Base-by-base conservation (phyloP, 257 asterid species). In the Primulina eburnea region DNA sequence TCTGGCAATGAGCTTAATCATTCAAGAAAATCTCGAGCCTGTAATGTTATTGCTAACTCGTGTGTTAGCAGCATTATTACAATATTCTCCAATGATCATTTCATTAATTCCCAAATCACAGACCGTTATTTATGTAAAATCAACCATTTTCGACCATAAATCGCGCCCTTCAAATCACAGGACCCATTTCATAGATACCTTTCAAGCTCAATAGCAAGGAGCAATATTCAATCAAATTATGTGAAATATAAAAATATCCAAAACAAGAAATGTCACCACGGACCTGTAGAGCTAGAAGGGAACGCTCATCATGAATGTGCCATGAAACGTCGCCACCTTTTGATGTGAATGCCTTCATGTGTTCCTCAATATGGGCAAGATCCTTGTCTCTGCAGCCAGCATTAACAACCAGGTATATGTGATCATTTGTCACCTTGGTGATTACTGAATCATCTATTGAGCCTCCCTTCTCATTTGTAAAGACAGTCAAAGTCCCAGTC, bases 301-400 rank as follows among this genome's bases (percentile, higher is more conserved):
- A 88, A 2, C 97, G 77, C 68, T 91, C 99, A 24, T 94, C 99
- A 53, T 94, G 99, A 73, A 94, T 94, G 78, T 94, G 97, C 99
- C 97, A 94, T 26, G 97, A 89, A 70, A 94, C 97, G 73, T 86
- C 93, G 10, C 97, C 99, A 65, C 99, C 99, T 77, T 89, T 89
- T 18, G 97, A 79, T 28, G 81, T 86, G 79, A 85, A 94, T 7
- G 95, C 84, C 75, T 89, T 94, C 99, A 94, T 91, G 76, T 94
- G 99, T 74, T 82, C 95, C 82, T 94, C 99, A 68, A 94, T 94
- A 82, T 91, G 99, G 11, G 99, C 95, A 78, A 91, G 95, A 81
- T 94, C 99, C 76, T 94, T 94, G 70, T 91, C 99, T 71, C 98
- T 87, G 77, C 99, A 94, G 52, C 99, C 97, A 9, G 99, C 98